phyloP scores from a whole-genome alignment of 805 yeast genomes.

The Nadsonia fulvescens region DNA sequence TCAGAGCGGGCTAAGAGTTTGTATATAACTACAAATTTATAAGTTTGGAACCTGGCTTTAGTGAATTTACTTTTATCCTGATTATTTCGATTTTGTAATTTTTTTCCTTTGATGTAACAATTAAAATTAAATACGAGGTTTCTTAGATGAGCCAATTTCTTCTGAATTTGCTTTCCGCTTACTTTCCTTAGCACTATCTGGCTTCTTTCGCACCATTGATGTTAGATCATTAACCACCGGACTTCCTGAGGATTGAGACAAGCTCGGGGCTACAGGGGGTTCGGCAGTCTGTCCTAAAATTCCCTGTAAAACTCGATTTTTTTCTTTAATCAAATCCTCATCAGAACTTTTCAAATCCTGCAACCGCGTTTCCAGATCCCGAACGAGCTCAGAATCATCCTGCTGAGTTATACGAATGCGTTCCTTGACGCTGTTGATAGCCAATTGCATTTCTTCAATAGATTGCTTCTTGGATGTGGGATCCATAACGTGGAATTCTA shows the following conservation, averaged over 20 bases:
- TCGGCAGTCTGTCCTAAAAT: constrained; percentile 9
- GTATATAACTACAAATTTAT: no score
- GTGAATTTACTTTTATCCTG: no score
- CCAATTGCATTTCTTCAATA: constrained; percentile 32
- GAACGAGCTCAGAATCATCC: constrained; percentile 19
- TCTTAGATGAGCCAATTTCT: no score
- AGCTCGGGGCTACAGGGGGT: constrained; percentile 3
- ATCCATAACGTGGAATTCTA: constrained; percentile 49
- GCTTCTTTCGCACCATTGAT: constrained; percentile 15
- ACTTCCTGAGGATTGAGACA: constrained; percentile 6
- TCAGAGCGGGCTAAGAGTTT: no score
- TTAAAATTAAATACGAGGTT: no score
- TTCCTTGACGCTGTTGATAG: constrained; percentile 30
- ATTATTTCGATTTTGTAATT: no score
- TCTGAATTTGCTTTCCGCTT: constrained; percentile 5
- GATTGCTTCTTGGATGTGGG: constrained; percentile 30
- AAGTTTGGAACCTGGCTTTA: no score
- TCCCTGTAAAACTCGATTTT: constrained; percentile 9
- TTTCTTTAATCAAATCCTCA: constrained; percentile 7
- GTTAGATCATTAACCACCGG: constrained; percentile 15
- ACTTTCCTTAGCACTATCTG: no score
- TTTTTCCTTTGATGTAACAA: no score
- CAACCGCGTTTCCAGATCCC: constrained; percentile 18
- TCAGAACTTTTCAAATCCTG: constrained; percentile 10
- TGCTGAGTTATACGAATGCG: constrained; percentile 23